Base-by-base conservation (phyloP, 305 asterid genomes). In the Fraxinus floribunda region DNA sequence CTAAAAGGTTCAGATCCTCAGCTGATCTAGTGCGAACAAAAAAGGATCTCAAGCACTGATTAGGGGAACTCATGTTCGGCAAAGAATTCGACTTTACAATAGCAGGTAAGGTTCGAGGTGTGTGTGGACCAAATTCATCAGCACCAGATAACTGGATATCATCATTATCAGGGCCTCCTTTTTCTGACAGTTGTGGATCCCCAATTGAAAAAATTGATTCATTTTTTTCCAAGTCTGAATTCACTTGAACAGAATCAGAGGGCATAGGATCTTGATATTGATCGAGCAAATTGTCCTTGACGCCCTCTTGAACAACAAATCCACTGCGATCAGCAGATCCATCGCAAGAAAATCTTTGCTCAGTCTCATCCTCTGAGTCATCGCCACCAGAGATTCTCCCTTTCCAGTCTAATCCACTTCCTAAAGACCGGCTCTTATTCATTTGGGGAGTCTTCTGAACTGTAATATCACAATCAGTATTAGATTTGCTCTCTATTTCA, bases 41-140 rank as follows among this genome's bases (percentile, higher is more conserved):
- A 77, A 76, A 74, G 77, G 77, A 81, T 76, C 79, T 78, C 7
- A 83, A 75, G 84, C 18, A 66, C 52, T 60, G 85, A 68, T 64
- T 74, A 78, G 94, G 90, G 72, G 92, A 91, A 79, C 81, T 79
- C 82, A 92, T 82, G 87, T 89, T 85, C 32, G 98, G 97, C 83
- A 92, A 75, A 87, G 99, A 96, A 71, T 82, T 87, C 75, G 99
- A 92, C 85, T 88, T 96, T 39, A 86, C 90, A 52, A 96, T 85
- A 76, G 64, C 76, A 74, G 85, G 86, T 60, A 88, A 85, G 52
- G 82, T 80, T 44, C 11, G 83, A 79, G 95, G 90, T 52, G 89
- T 81, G 32, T 75, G 76, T 49, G 77, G 89, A 86, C 82, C 89
- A 81, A 93, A 89, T 81, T 86, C 91, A 68, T 44, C 90, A 72